These are phyloP conservation scores for Boletus rubroflammeus DNA, from an alignment of 768 basidiomycete species.

Conservation along the genomic window DNA sequence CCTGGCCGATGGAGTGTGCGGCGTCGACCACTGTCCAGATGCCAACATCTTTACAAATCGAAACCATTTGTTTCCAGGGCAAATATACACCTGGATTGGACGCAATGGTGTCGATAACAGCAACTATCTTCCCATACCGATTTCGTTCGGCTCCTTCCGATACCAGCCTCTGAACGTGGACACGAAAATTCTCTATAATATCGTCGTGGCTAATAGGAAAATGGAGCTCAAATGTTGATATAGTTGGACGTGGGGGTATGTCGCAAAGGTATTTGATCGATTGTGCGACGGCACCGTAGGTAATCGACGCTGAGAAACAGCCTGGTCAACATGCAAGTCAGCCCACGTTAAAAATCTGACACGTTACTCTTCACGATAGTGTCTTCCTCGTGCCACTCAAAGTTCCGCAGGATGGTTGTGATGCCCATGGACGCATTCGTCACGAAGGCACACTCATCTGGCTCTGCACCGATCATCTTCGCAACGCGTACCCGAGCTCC, in stretches of 20 bases:
- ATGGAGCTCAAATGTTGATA: neutral
- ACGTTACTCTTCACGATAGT: neutral
- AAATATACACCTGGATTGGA: neutral
- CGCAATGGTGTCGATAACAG: neutral
- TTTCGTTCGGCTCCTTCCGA: neutral
- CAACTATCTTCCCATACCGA: neutral
- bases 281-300: constrained; percentile 50
- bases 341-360: neutral
- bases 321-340: neutral
- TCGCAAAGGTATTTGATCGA: constrained; percentile 51
- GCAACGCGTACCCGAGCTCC: constrained; percentile 43
- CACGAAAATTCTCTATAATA: neutral
- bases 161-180: neutral
- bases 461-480: constrained; percentile 39
- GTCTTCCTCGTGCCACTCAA: constrained; percentile 65
- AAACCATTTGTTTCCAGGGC: neutral
- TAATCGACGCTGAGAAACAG: constrained; percentile 40
- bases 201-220: neutral
- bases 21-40: neutral
- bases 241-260: constrained; percentile 42
- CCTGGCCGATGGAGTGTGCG: neutral
- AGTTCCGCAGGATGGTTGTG: constrained; percentile 59
- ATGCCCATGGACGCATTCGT: constrained; percentile 25
- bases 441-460: constrained; percentile 48
- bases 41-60: neutral